Evolutionary conservation across 1,284 basidiomycete species (phyloP).

Genomic region (Apiotrichum sp.): DNA sequence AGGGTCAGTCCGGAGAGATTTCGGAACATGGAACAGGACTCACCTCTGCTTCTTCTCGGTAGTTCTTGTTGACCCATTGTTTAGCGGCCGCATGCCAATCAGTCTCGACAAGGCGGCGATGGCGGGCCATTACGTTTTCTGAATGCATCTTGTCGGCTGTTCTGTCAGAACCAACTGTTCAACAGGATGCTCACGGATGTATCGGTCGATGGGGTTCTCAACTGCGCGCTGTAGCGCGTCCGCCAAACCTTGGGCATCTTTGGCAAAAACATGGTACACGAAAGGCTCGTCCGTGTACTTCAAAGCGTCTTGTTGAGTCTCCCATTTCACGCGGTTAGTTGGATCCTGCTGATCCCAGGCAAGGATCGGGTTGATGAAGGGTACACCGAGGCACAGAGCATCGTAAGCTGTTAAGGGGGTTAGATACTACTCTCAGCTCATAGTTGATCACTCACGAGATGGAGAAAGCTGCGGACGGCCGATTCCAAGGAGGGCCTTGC

Average conservation of each 20-base stretch:
- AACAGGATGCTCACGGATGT: constrained; percentile 25
- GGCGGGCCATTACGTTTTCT: constrained; percentile 12
- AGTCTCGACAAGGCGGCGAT: constrained; percentile 13
- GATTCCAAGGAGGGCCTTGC: constrained; percentile 15
- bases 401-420: constrained; percentile 48
- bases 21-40: not conserved
- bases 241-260: constrained; percentile 22
- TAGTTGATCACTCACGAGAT: constrained; percentile 7
- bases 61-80: not conserved
- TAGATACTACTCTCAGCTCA: not conserved
- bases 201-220: constrained; percentile 28
- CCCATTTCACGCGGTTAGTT: constrained; percentile 38
- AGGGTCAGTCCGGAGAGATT: not conserved
- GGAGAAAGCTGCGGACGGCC: constrained; percentile 10
- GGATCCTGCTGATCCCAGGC: constrained; percentile 38
- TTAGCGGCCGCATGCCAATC: constrained; percentile 21
- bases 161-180: not conserved
- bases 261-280: constrained; percentile 44
- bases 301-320: constrained; percentile 42
- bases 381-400: constrained; percentile 48
- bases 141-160: constrained; percentile 18
- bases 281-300: constrained; percentile 39
- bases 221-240: constrained; percentile 23
- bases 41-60: not conserved
- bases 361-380: constrained; percentile 47